Conservation (phyloP, 1,139 yeast genomes). For the Nakaseomyces kungkrabaensis region DNA sequence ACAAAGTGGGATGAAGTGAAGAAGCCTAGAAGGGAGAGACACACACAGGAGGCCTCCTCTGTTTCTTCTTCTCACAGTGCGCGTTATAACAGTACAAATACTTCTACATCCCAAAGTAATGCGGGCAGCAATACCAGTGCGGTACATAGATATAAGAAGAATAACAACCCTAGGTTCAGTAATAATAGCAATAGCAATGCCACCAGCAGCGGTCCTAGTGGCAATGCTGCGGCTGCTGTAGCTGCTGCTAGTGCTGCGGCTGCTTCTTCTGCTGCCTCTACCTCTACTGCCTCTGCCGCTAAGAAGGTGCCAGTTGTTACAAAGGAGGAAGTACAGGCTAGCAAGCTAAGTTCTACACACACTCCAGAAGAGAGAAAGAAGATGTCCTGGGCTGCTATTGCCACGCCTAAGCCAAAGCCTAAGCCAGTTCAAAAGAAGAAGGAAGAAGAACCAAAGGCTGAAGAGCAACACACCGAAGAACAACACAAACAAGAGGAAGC, state of each 20-base stretch:
- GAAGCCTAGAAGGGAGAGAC: constrained; percentile 40
- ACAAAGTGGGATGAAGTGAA: constrained; percentile 56
- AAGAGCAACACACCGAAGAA: not conserved
- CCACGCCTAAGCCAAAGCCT: constrained; percentile 30
- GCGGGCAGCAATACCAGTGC: constrained; percentile 9
- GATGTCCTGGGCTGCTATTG: constrained; percentile 37
- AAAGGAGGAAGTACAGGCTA: constrained; percentile 13
- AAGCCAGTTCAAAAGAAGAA: constrained; percentile 14
- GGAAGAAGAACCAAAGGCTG: constrained; percentile 5
- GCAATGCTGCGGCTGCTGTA: constrained; percentile 14
- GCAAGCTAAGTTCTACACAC: constrained; percentile 3
- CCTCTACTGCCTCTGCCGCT: constrained; percentile 18
- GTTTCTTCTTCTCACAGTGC: constrained; percentile 3
- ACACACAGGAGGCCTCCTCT: constrained; percentile 8
- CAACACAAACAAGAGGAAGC: not conserved
- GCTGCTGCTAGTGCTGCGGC: constrained; percentile 10
- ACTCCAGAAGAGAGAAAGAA: constrained; percentile 12
- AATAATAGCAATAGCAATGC: constrained; percentile 6
- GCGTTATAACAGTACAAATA: constrained; percentile 2
- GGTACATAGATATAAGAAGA: not conserved
- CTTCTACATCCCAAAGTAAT: not conserved
- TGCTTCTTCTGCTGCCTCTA: not conserved
- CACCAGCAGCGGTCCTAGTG: constrained; percentile 11
- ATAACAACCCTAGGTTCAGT: not conserved
- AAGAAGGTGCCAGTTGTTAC: constrained; percentile 22